These are phyloP conservation scores for Pichia sp. DNA, from an alignment of 1,139 yeast genomes.

Conservation along the genomic window DNA sequence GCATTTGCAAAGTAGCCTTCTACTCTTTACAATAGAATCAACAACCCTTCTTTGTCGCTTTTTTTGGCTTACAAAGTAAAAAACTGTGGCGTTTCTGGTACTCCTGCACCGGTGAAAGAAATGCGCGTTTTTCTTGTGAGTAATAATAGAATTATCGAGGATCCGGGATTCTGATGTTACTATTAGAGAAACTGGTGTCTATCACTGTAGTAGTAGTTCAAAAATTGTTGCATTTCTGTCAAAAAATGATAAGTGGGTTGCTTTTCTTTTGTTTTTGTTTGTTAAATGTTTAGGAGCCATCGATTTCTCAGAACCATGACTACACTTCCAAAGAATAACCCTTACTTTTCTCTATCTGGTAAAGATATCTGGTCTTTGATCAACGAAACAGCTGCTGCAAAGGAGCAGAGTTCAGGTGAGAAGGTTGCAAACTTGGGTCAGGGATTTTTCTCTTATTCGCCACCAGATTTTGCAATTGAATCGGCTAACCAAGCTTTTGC, in stretches of 20 bases:
- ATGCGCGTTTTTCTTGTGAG: no score
- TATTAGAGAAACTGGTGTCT: no score
- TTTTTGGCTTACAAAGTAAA: no score
- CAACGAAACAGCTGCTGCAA: constrained; percentile 89
- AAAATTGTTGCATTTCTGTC: background rate
- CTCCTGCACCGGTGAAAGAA: no score
- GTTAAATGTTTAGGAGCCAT: background rate
- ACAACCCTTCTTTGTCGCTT: no score
- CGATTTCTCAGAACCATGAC: background rate
- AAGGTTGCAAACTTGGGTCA: constrained; percentile 87
- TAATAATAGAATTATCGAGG: no score
- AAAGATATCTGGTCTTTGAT: constrained; percentile 94
- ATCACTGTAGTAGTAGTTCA: no score
- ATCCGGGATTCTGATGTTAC: no score
- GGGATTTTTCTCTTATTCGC: constrained; percentile 92
- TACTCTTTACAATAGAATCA: no score
- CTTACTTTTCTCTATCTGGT: constrained; percentile 55
- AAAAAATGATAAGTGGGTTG: background rate
- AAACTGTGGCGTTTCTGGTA: no score
- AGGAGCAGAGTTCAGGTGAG: constrained; percentile 50
- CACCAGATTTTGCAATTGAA: constrained; percentile 80
- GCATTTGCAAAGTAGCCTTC: no score
- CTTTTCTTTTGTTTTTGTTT: no score
- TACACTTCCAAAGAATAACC: constrained; percentile 37
- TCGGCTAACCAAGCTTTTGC: constrained; percentile 77